Evolutionary conservation across 257 asterid genomes (phyloP), one percentile per base, ranked within the genome.

Genomic region (Primulina huaijiensis): DNA sequence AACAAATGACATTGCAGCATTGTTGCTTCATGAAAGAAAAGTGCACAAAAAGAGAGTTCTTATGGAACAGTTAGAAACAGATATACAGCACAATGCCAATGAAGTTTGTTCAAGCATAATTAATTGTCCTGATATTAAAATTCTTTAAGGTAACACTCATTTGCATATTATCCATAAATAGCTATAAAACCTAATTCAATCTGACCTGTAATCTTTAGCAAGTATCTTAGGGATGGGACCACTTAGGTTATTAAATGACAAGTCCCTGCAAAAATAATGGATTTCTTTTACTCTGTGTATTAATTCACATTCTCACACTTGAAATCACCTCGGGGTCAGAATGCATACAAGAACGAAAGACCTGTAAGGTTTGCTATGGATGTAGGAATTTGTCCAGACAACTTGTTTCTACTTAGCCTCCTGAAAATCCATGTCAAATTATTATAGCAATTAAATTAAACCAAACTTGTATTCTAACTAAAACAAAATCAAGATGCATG

Each of bases 201-300:
- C 75, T 85, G 65, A 87, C 98, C 97, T 92, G 85, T 90, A 92
- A 74, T 86, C 98, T 73, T 88, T 90, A 52, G 98, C 95, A 72
- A 79, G 86, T 68, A 92, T 88, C 74, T 84, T 82, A 27, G 97
- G 96, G 1, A 86, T 80, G 2, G 96, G 87, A 16, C 98, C 97
- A 38, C 98, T 92, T 53, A 92, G 83, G 78, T 92, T 90, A 79
- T 92, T 92, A 76, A 79, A 82, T 4, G 98, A 92, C 60, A 92
- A 84, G 79, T 90, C 98, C 92, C 98, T 92, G 86, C 83, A 80
- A 69, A 33, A 75, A 82, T 16, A 70, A 2, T 59, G 60, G 60
- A 35, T 57, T 59, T 69, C 19, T 16, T 34, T 70, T 38, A 65
- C 58, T 67, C 9, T 60, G 59, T 67, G 70, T 35, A 40, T 64